Evolutionary conservation across 176 grass and related monocot genomes (phyloP), one percentile per base, ranked within the genome.

Genomic region (Musa itinerans): DNA sequence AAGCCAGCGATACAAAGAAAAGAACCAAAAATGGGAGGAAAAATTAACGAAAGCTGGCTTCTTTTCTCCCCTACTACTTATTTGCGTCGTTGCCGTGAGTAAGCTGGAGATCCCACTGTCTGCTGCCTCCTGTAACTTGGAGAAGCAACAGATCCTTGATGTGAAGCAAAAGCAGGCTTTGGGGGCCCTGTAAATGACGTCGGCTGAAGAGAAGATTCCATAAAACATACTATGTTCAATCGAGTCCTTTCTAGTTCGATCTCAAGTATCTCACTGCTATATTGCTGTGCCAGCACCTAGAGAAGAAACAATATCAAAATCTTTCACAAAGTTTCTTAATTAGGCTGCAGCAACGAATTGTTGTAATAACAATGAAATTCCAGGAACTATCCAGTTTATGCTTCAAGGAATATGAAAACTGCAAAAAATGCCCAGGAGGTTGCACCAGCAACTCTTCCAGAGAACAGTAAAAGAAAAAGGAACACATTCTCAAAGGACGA

Each of bases 171-270:
- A 61, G 73, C 65, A 49, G 87, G 25, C 43, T 81, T 89, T 76
- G 80, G 49, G 12, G 79, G 63, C 22, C 76, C 90, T 10, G 72
- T 74, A 54, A 72, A 65, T 58, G 77, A 52, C 10, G 69, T 79
- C 29, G 88, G 61, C 55, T 89, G 88, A 68, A 84, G 70, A 51
- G 86, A 73, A 17, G 91, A 83, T 22, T 95, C 91, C 88, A 92
- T 86, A 82, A 99, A 99, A 73, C 96, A 99, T 15, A 89, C 87
- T 72, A 99, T 89, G 80, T 99, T 99, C 75, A 99, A 80, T 52
- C 86, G 81, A 69, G 91, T 99, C 78, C 86, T 91, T 76, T 99
- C 89, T 73, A 99, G 66, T 72, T 99, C 96, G 76, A 78, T 87
- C 85, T 92, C 88, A 53, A 99, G 83, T 64, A 99, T 79, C 69